Conservation (phyloP, 768 basidiomycete species). For the Lactarius evosmus region DNA sequence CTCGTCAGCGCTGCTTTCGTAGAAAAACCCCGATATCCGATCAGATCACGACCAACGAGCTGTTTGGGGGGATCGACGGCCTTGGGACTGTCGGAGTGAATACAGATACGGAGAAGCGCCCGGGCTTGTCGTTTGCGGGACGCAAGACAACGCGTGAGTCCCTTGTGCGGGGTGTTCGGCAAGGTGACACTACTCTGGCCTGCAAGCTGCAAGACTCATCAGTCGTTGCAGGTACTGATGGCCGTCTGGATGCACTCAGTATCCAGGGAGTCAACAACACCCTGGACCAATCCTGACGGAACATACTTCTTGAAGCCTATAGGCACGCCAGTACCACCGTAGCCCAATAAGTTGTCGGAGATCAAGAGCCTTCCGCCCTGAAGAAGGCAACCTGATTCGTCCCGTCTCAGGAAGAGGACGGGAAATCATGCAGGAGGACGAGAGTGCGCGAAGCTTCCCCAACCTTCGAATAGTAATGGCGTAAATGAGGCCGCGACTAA, state of each 20-base stretch:
- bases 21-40: conserved; percentile 46
- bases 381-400: conserved; percentile 40
- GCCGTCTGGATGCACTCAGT: conserved; percentile 29
- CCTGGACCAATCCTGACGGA: conserved; percentile 30
- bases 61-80: conserved; percentile 32
- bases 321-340: conserved; percentile 44
- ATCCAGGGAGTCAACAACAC: conserved; percentile 37
- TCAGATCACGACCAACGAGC: conserved; percentile 37
- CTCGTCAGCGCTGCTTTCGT: conserved; percentile 33
- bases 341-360: conserved; percentile 48
- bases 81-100: conserved; percentile 35
- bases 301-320: conserved; percentile 32
- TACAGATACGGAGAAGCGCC: conserved; percentile 42
- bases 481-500: conserved; percentile 37
- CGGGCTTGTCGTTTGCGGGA: conserved; percentile 39
- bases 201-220: conserved; percentile 28
- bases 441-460: conserved; percentile 38
- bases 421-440: conserved; percentile 46
- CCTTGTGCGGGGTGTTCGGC: conserved; percentile 31
- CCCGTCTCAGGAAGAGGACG: conserved; percentile 43
- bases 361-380: conserved; percentile 41
- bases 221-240: conserved; percentile 38
- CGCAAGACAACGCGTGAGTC: conserved; percentile 37
- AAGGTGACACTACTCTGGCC: neutral
- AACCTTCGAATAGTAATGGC: conserved; percentile 35